Percentiles rank a stretch among this genome's conserved stretches.
These are phyloP conservation scores for Bruguiera hainesii DNA, from an alignment of 441 rosid species.

Conservation along the genomic window DNA sequence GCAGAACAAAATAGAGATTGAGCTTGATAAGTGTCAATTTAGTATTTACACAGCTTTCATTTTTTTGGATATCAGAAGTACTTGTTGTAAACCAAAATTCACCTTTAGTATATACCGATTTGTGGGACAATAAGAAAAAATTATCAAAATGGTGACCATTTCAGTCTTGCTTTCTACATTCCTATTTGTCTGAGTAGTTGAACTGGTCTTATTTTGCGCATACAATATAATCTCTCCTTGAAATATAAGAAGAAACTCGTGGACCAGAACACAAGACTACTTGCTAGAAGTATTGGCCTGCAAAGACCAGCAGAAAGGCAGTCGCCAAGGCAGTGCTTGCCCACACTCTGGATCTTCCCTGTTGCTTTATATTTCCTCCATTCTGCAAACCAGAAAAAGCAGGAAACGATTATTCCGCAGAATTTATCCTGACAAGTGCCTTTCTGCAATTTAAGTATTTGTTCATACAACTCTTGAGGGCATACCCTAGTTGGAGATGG, in stretches of 20 bases:
- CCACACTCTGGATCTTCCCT: constrained; percentile 44
- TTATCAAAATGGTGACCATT: constrained; percentile 26
- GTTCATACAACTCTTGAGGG: neutral
- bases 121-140: constrained; percentile 21
- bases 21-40: constrained; percentile 30
- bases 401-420: constrained; percentile 4
- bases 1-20: constrained; percentile 41
- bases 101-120: constrained; percentile 15
- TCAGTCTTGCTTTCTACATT: constrained; percentile 22
- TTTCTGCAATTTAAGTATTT: constrained; percentile 8
- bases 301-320: constrained; percentile 45
- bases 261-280: constrained; percentile 13
- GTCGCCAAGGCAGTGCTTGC: constrained; percentile 44
- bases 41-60: constrained; percentile 7
- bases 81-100: constrained; percentile 16
- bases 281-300: constrained; percentile 38
- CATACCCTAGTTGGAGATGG: constrained; percentile 78
- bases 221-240: constrained; percentile 25
- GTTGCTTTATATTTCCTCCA: constrained; percentile 46
- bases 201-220: constrained; percentile 24
- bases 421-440: constrained; percentile 1
- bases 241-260: constrained; percentile 15
- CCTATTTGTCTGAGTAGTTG: constrained; percentile 20
- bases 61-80: neutral
- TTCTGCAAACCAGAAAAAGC: constrained; percentile 44